Evolutionary conservation across 2,329 filamentous ascomycete genomes (phyloP).

Genomic region (Botrytis sinoallii): DNA sequence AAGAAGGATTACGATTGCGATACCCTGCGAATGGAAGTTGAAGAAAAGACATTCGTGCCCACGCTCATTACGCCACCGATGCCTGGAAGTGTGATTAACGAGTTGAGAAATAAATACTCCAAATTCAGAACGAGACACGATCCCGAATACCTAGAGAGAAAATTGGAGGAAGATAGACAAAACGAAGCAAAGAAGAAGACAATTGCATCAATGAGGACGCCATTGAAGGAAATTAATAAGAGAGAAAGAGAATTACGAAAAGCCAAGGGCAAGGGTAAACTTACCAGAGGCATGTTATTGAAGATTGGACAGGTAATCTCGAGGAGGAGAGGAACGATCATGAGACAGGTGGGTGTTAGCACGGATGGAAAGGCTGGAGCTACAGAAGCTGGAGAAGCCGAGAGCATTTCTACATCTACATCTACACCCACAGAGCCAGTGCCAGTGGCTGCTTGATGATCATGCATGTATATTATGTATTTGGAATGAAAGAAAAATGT

Average conservation of each 20-base stretch:
- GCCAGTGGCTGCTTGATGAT: slow-evolving; percentile 22
- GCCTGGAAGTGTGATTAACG: slow-evolving; percentile 74
- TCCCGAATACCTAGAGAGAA: slow-evolving; percentile 64
- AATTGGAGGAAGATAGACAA: slow-evolving; percentile 56
- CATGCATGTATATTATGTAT: slow-evolving; percentile 35
- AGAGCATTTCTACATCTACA: not conserved
- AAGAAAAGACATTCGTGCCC: slow-evolving; percentile 74
- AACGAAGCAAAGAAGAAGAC: slow-evolving; percentile 38
- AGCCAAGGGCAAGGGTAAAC: slow-evolving; percentile 35
- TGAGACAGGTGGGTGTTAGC: slow-evolving; percentile 27
- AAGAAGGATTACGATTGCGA: slow-evolving; percentile 59
- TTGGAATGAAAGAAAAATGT: slow-evolving; percentile 16
- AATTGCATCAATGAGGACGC: slow-evolving; percentile 34
- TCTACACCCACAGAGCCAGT: slow-evolving; percentile 15
- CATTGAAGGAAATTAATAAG: slow-evolving; percentile 36
- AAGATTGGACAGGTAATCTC: slow-evolving; percentile 38
- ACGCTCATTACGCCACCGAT: slow-evolving; percentile 74
- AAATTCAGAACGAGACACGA: slow-evolving; percentile 80
- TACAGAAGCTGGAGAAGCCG: not conserved
- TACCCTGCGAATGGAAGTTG: slow-evolving; percentile 72
- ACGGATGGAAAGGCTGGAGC: not conserved
- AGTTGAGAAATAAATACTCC: slow-evolving; percentile 80
- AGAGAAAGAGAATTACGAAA: slow-evolving; percentile 32
- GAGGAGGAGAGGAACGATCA: slow-evolving; percentile 26
- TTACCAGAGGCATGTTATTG: slow-evolving; percentile 35